phyloP scores from a whole-genome alignment of 768 basidiomycete genomes.

The Boletus rubropictus region DNA sequence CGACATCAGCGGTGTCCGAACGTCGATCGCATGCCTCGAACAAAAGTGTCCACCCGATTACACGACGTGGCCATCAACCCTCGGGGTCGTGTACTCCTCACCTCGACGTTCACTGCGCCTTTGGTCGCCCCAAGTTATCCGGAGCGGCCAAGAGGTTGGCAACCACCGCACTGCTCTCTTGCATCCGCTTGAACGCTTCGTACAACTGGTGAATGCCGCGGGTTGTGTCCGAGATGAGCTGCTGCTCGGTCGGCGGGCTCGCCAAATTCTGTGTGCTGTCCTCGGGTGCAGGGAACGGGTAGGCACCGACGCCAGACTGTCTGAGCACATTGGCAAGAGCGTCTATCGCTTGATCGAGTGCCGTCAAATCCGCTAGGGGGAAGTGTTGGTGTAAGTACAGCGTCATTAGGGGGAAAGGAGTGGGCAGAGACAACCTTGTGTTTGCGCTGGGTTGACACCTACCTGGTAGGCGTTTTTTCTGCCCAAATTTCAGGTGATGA shows the following conservation, averaged over 20 bases:
- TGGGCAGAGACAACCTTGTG: conserved; percentile 39
- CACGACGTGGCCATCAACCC: background rate
- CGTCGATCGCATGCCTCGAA: background rate
- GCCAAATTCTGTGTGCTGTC: conserved; percentile 10
- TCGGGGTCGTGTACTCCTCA: background rate
- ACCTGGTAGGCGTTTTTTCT: conserved; percentile 61
- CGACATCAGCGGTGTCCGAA: background rate
- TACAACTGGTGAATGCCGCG: conserved; percentile 42
- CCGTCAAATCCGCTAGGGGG: conserved; percentile 39
- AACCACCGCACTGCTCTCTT: conserved; percentile 53
- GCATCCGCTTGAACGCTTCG: conserved; percentile 46
- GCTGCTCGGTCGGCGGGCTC: conserved; percentile 38
- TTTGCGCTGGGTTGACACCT: conserved; percentile 48
- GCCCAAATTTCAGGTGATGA: background rate
- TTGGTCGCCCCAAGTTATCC: conserved; percentile 19
- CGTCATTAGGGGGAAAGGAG: too few species aligned
- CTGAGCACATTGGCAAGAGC: conserved; percentile 45
- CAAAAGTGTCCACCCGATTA: background rate
- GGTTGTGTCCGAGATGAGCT: conserved; percentile 39
- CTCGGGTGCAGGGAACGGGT: conserved; percentile 41
- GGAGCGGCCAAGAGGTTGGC: conserved; percentile 36
- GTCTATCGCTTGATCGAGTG: conserved; percentile 48
- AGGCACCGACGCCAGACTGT: conserved; percentile 60
- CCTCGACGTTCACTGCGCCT: background rate
- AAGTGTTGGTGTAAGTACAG: too few species aligned